Conservation (phyloP, 371 early-diverging fungal species). For the Capillidium heterosporum region DNA sequence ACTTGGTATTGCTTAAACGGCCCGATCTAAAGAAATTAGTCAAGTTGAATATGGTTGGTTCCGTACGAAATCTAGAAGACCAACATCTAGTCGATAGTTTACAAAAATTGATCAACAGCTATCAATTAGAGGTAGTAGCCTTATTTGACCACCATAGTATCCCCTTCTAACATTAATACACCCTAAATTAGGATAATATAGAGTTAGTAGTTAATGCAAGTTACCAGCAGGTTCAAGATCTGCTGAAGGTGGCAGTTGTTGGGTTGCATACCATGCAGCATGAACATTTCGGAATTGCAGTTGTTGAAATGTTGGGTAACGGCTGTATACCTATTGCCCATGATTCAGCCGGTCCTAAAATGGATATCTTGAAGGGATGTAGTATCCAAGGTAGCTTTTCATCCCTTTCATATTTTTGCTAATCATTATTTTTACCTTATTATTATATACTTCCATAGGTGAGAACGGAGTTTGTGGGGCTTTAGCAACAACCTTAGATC, state of each 20-base stretch:
- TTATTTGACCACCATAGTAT: neutral
- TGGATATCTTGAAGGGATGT: constrained; percentile 42
- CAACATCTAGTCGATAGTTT: constrained; percentile 42
- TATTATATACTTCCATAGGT: too few relatives aligned
- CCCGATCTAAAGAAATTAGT: constrained; percentile 11
- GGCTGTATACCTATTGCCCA: constrained; percentile 82
- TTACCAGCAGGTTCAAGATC: constrained; percentile 14
- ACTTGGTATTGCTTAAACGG: constrained; percentile 12
- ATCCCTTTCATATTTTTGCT: too few relatives aligned
- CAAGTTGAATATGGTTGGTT: constrained; percentile 45
- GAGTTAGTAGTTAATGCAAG: constrained; percentile 67
- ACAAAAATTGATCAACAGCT: constrained; percentile 16
- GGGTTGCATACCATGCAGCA: constrained; percentile 92
- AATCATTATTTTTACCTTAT: too few relatives aligned
- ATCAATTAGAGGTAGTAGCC: constrained; percentile 30
- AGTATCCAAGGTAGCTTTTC: too few relatives aligned
- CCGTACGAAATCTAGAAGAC: constrained; percentile 68
- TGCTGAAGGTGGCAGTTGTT: constrained; percentile 32
- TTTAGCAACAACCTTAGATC: too few relatives aligned
- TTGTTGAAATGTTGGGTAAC: constrained; percentile 94
- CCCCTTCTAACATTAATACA: neutral
- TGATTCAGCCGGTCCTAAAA: constrained; percentile 83
- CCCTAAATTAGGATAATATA: constrained; percentile 35
- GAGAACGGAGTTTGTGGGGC: too few relatives aligned
- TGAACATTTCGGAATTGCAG: constrained; percentile 94